Percentiles rank a stretch among this genome's conserved stretches.
Conservation (phyloP, 306 rosid species). For the Pachyrhizus erosus region DNA sequence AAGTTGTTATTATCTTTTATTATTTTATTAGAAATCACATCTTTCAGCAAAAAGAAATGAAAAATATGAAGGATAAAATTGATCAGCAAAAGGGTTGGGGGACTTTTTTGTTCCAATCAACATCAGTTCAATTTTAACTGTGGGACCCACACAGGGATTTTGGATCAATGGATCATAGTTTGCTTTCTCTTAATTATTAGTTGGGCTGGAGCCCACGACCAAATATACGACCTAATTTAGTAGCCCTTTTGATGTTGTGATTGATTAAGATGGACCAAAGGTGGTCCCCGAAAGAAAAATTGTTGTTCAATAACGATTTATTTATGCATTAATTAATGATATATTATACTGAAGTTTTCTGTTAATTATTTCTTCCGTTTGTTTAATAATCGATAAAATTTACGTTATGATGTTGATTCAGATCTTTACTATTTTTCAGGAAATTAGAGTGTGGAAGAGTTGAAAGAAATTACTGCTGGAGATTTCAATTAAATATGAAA, state of each 20-base stretch:
- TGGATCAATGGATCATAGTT: neutral
- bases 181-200: neutral
- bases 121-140: neutral
- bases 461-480: neutral
- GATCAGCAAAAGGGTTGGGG: too few species aligned
- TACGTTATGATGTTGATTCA: neutral
- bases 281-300: neutral
- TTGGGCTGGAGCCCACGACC: slow-evolving; percentile 16
- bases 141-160: slow-evolving; percentile 23
- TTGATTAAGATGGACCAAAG: neutral
- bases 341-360: neutral
- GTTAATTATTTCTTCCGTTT: slow-evolving; percentile 3
- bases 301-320: neutral
- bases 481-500: slow-evolving; percentile 49
- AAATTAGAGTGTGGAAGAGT: slow-evolving; percentile 3
- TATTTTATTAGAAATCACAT: neutral
- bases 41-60: neutral
- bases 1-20: neutral
- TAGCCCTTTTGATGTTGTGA: neutral
- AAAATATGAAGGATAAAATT: neutral
- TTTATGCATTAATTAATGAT: neutral
- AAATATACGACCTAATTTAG: neutral
- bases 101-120: neutral
- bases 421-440: slow-evolving; percentile 33
- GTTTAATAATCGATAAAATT: neutral